Evolutionary conservation across 2,329 filamentous ascomycete species (phyloP), one percentile per base, ranked within the genome.

Genomic region (Fusarium nelsonii): DNA sequence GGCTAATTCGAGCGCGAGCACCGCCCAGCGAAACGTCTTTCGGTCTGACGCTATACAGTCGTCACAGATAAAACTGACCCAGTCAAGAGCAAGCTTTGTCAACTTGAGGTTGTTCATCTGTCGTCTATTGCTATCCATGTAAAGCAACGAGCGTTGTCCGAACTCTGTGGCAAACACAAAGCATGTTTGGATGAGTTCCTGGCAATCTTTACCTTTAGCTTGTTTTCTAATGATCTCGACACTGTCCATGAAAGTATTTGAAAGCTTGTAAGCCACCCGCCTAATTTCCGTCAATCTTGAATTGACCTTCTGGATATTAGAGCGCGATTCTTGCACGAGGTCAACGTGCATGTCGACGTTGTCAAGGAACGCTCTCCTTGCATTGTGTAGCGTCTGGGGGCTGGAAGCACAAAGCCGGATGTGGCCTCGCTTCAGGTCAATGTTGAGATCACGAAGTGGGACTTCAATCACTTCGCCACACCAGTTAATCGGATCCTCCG

Each of bases 131-230:
- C 92, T 92, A 80, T 99, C 96, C 90, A 99, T 96, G 82, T 97
- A 97, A 20, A 96, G 89, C 50, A 97, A 87, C 3, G 95, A 97
- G 69, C 96, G 91, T 78, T 97, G 95, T 44, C 96, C 96, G 72
- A 99, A 99, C 78, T 99, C 96, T 0, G 96, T 98, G n/a, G 96
- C 96, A 75, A 98, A 99, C 40, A 97, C 92, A 78, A 98, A 99
- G 80, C 95, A 99, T 7, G 94, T 97, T 79, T 99, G 96, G 68
- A 99, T 96, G 32, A 99, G 88, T 75, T 99, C 96, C 74, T 97
- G 94, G 77, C 95, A 97, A 70, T 96, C 91, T 69, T 95, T 87
- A 10, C 91, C 92, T 59, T 87, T 86, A 2, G 94, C 94, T 79
- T 99, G 95, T 71, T 90, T 90, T 68, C 94, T 88, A 69, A 99